Evolutionary conservation across 1,284 basidiomycete genomes (phyloP).

Genomic region (Moniliella sp.): DNA sequence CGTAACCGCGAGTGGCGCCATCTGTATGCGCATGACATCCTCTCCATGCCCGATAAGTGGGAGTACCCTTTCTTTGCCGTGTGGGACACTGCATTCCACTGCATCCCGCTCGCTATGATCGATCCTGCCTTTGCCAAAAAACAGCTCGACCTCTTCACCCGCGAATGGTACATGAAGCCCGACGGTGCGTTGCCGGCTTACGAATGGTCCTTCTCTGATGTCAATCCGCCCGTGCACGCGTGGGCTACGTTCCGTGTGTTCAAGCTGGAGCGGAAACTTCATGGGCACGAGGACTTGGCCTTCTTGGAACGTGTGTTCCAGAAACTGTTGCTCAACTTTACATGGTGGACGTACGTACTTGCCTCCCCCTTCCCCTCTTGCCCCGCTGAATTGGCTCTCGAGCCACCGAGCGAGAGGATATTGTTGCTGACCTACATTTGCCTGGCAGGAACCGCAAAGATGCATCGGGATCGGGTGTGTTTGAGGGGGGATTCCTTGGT

Average conservation of each 20-base stretch:
- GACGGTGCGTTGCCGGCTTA: conserved; percentile 94
- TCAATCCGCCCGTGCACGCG: conserved; percentile 89
- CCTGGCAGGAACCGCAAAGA: conserved; percentile 95
- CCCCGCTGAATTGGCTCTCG: no score
- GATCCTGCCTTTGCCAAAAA: conserved; percentile 90
- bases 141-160: conserved; percentile 77
- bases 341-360: conserved; percentile 99
- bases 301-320: conserved; percentile 97
- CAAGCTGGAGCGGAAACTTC: conserved; percentile 78
- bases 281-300: conserved; percentile 64
- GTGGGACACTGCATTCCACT: conserved; percentile 93
- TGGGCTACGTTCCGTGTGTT: conserved; percentile 42
- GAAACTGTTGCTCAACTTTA: conserved; percentile 85
- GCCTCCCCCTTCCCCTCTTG: no score
- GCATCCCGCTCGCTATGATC: conserved; percentile 80
- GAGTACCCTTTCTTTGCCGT: conserved; percentile 41
- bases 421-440: no score
- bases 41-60: conserved; percentile 99
- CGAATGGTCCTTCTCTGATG: conserved; percentile 94
- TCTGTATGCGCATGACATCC: conserved; percentile 76
- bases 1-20: conserved; percentile 60
- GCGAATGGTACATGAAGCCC: conserved; percentile 95
- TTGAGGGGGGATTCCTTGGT: conserved; percentile 90
- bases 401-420: no score
- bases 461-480: conserved; percentile 75